Evolutionary conservation across 2,329 filamentous ascomycete species (phyloP).

Genomic region (Colletotrichum karsti): DNA sequence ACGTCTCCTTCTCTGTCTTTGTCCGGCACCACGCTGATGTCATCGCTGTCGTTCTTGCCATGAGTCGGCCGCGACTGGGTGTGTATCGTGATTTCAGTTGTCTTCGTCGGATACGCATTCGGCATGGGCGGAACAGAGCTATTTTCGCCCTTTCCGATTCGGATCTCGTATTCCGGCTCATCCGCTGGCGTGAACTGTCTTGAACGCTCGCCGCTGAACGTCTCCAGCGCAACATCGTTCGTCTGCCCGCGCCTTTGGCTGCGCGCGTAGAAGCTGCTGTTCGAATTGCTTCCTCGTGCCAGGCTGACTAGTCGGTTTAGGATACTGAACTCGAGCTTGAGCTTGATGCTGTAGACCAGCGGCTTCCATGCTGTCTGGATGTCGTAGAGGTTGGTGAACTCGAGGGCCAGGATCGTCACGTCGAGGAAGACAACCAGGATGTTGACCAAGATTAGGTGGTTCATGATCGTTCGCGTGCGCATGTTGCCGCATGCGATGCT

Average conservation of each 20-base stretch:
- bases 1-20: neutral
- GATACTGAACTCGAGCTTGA: slow-evolving; percentile 46
- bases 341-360: slow-evolving; percentile 43
- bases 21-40: neutral
- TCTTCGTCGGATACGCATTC: neutral
- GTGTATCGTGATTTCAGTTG: neutral
- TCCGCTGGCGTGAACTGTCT: neutral
- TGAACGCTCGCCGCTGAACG: neutral
- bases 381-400: slow-evolving; percentile 41
- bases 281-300: neutral
- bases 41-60: neutral
- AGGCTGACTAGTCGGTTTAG: slow-evolving; percentile 44
- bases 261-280: neutral
- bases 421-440: slow-evolving; percentile 55
- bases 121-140: neutral
- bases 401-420: slow-evolving; percentile 41
- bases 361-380: slow-evolving; percentile 45
- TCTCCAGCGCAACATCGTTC: neutral
- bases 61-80: neutral
- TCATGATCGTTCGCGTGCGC: slow-evolving; percentile 40
- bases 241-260: neutral
- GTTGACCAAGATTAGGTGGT: slow-evolving; percentile 55
- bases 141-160: neutral
- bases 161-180: neutral
- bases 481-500: neutral